These are phyloP conservation scores for Fusarium abutilonis DNA, from an alignment of 2,329 filamentous ascomycete species.

Conservation along the genomic window DNA sequence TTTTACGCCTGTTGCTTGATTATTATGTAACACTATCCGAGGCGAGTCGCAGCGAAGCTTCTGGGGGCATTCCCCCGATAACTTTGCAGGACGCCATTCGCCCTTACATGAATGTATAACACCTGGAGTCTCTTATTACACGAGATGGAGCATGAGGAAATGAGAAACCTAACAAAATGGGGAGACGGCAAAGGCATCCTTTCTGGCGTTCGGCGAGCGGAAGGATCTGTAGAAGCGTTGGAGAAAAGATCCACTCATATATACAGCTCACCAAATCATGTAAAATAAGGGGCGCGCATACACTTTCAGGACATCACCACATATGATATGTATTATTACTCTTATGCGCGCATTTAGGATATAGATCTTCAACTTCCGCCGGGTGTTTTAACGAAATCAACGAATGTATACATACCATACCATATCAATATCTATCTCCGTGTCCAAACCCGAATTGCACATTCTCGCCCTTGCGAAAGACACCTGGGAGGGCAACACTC, in stretches of 20 bases:
- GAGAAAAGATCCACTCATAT: slow-evolving; percentile 13
- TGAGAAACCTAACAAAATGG: slow-evolving; percentile 13
- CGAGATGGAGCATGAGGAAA: slow-evolving; percentile 6
- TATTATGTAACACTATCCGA: slow-evolving; percentile 27
- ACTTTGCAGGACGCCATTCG: slow-evolving; percentile 1
- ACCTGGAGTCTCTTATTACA: slow-evolving; percentile 2
- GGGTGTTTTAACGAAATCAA: neutral
- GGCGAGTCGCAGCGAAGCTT: neutral
- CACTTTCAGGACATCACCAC: slow-evolving; percentile 13
- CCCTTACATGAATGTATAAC: slow-evolving; percentile 21
- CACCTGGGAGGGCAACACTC: neutral
- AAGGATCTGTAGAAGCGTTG: slow-evolving; percentile 16
- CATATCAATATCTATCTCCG: neutral
- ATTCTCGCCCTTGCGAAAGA: neutral
- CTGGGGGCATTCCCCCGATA: neutral
- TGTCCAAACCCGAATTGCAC: neutral
- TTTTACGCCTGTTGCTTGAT: neutral
- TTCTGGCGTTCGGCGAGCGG: slow-evolving; percentile 30
- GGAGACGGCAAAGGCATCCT: slow-evolving; percentile 14
- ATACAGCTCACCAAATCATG: slow-evolving; percentile 20
- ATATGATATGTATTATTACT: slow-evolving; percentile 1
- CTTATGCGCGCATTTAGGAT: neutral
- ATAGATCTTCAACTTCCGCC: neutral
- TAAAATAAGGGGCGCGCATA: slow-evolving; percentile 22
- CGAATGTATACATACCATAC: neutral